A percentile compares a stretch with the other conserved stretches of the same genome.
Evolutionary conservation across 768 basidiomycete genomes (phyloP).

Genomic region (Stropharia rugosoannulata): DNA sequence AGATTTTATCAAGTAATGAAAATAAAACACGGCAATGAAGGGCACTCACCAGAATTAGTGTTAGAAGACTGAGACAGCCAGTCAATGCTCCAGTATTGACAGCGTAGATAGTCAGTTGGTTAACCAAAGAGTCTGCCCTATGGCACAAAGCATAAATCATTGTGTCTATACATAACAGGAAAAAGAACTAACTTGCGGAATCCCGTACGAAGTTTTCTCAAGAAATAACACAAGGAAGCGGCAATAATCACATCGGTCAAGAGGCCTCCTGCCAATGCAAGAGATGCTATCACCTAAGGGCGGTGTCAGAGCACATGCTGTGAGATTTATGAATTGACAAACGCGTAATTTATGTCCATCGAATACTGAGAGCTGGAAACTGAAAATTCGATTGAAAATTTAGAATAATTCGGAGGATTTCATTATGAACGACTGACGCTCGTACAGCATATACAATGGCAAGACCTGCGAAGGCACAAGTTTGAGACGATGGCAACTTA

Average conservation of each 20-base stretch:
- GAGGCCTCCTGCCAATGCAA: conserved; percentile 49
- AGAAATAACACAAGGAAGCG: conserved; percentile 49
- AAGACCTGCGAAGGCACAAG: not conserved
- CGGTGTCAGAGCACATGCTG: not conserved
- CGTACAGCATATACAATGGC: conserved; percentile 41
- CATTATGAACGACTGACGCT: conserved; percentile 32
- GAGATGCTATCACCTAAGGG: conserved; percentile 41
- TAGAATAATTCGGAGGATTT: not conserved
- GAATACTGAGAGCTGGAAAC: conserved; percentile 32
- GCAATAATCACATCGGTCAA: conserved; percentile 53
- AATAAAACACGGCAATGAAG: not conserved
- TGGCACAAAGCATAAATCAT: not conserved
- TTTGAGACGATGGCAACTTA: not conserved
- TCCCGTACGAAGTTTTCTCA: conserved; percentile 52
- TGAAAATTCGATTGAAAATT: conserved; percentile 17
- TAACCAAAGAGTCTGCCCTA: conserved; percentile 59
- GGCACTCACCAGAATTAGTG: conserved; percentile 32
- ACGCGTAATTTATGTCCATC: conserved; percentile 39
- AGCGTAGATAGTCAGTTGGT: conserved; percentile 55
- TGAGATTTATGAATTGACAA: conserved; percentile 6
- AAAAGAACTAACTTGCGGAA: conserved; percentile 35
- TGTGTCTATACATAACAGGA: not conserved
- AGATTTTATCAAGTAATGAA: conserved; percentile 1
- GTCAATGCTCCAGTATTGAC: conserved; percentile 61
- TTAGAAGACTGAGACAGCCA: conserved; percentile 45